Base-by-base conservation (phyloP, 2,329 filamentous ascomycete genomes). In the Ploettnerulaceae sp. region DNA sequence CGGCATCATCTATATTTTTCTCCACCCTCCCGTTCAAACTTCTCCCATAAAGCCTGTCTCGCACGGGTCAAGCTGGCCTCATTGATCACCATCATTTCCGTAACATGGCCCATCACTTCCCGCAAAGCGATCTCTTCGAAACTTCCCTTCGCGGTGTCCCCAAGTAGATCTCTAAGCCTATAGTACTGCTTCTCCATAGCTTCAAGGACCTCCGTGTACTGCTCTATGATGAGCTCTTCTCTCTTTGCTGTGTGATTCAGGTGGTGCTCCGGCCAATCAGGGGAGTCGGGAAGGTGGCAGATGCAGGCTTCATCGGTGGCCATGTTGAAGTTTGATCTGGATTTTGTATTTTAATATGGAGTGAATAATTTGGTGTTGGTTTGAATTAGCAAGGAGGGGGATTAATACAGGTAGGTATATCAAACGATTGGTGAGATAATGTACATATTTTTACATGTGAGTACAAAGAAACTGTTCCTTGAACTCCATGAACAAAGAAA, bases 171-270 rank as follows among this genome's bases (percentile, higher is more conserved):
- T 2, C 38, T 17, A 1, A 46, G 7, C 5, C 34, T 15, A 2
- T 12, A 22, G 21, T 43, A 46, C 35, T 39, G 38, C 9, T 46
- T 31, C 20, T 46, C 37, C 25, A 41, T 8, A 1, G 36, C 32
- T 5, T 38, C 37, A 4, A 50, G 33, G 7, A 46, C 42, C 7
- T 43, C 14, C 1, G 37, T 33, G 31, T 50, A 47, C 31, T 50
- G 26, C 26, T 40, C 32, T 14, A 46, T 33, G 17, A 46, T 7
- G 18, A 37, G 43, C 15, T 42, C 25, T 41, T 45, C 40, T 31
- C 38, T 46, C 11, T 14, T n/a, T 11, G 45, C 35, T 4, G 38
- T 46, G 11, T 46, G 32, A 11, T 33, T 12, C 12, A 39, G 12
- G n/a, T 46, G 32, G 37, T 41, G 42, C 14, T 32, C 15, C 18